Conservation (phyloP, 129 eudicot genomes). For the Centella asiatica region DNA sequence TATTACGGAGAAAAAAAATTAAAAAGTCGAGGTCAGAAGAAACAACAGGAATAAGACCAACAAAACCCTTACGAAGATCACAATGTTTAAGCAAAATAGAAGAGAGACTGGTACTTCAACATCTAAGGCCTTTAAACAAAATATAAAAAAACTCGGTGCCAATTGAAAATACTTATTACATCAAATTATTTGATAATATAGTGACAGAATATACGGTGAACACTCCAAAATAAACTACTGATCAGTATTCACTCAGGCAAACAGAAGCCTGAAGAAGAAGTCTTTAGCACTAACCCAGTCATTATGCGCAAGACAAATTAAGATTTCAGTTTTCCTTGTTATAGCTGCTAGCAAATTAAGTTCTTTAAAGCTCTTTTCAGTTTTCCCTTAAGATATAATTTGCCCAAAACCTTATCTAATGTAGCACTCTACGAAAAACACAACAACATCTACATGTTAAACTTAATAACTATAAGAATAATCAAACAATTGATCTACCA, state of each 20-base stretch:
- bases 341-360: not conserved
- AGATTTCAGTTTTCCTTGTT: not conserved
- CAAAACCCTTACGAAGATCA: not conserved
- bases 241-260: not conserved
- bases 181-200: too few relatives aligned
- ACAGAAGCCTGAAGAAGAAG: not conserved
- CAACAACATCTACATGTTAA: not conserved
- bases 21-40: too few relatives aligned
- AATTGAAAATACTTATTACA: too few relatives aligned
- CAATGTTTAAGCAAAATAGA: not conserved
- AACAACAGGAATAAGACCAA: too few relatives aligned
- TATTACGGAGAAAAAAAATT: too few relatives aligned
- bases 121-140: too few relatives aligned
- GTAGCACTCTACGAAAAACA: not conserved
- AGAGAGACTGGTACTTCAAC: too few relatives aligned
- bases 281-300: not conserved
- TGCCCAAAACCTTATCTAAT: not conserved
- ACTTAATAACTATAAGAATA: not conserved
- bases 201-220: not conserved
- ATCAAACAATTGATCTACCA: not conserved
- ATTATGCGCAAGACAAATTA: too few relatives aligned
- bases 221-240: not conserved
- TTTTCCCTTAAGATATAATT: too few relatives aligned
- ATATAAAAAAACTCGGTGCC: too few relatives aligned
- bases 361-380: not conserved